Evolutionary conservation across 345 rosid genomes (phyloP), one percentile per base, ranked within the genome.

Genomic region (Gossypium turneri): DNA sequence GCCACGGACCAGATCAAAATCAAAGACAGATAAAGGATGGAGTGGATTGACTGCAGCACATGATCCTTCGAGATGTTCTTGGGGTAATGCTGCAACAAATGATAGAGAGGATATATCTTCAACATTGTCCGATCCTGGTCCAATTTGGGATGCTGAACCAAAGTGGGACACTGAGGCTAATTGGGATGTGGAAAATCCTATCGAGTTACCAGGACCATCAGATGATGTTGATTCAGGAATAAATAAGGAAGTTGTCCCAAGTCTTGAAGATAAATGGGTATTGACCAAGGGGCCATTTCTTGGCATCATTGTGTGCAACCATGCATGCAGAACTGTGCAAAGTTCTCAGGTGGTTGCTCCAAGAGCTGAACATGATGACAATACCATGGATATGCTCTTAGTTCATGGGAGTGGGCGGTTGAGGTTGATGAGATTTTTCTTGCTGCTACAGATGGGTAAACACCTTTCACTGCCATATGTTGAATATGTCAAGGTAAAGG

Each of bases 91-190:
- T 6, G 89, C 82, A 52, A 84, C 86, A 73, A 87, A 90, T 81
- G 99, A 95, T 79, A 89, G 89, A 81, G 99, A 95, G 82, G 99
- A 95, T 76, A 89, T 89, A 56, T 95, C 99, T 50, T 95, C 99
- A 20, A 93, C 99, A 48, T 80, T 95, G 75, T 95, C 99, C 52
- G 97, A 93, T 82, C 99, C 98, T 22, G 98, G 99, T 84, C 97
- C 99, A 10, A 95, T 95, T 62, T 95, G 99, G 99, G 99, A 95
- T 82, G 83, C 97, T 38, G 99, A 87, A 79, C 99, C 99, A 20
- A 95, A 86, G 83, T 91, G 99, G 99, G 98, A 93, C 78, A 13
- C 81, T 5, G 97, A 91, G 58, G 85, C 91, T 75, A 83, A 85
- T 72, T 95, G 98, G 97, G 97, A 86, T 74, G 84, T 79, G 44